Conservation (phyloP, 1,284 basidiomycete genomes). For the Leccinum griseonigrum region DNA sequence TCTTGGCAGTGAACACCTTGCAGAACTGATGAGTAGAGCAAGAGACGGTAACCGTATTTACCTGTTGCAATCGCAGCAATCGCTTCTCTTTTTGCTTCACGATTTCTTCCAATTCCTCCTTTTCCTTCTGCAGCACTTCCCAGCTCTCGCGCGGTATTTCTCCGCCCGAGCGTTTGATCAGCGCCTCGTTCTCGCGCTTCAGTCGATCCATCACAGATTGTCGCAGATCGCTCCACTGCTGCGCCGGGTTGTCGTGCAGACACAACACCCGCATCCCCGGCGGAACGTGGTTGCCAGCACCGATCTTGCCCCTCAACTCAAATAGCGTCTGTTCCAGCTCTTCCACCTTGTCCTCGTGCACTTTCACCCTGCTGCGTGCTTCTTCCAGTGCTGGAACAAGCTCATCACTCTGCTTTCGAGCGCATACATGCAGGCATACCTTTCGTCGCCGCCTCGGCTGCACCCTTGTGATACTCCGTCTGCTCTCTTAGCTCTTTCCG, state of each 20-base stretch:
- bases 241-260: conserved; percentile 73
- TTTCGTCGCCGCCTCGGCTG: conserved; percentile 41
- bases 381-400: conserved; percentile 43
- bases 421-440: conserved; percentile 34
- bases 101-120: conserved; percentile 54
- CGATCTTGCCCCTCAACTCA: conserved; percentile 72
- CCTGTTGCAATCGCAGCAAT: conserved; percentile 69
- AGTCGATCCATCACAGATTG: conserved; percentile 67
- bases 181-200: conserved; percentile 71
- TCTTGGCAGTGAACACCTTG: conserved; percentile 67
- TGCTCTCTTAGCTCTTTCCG: conserved; percentile 42
- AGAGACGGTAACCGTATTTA: conserved; percentile 17
- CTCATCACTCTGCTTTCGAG: conserved; percentile 1
- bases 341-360: conserved; percentile 54
- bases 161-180: conserved; percentile 45
- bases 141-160: conserved; percentile 66
- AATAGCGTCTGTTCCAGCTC: conserved; percentile 70
- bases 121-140: conserved; percentile 63
- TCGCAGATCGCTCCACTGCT: conserved; percentile 68
- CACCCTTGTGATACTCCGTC: conserved; percentile 40
- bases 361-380: conserved; percentile 35
- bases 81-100: conserved; percentile 76
- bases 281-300: conserved; percentile 74
- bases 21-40: too few relatives aligned
- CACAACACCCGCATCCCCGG: conserved; percentile 68